A percentile compares a stretch with the other conserved stretches of the same genome.
Evolutionary conservation across 202 grass and related monocot genomes (phyloP).

Genomic region (Dendrocalamus latiflorus): DNA sequence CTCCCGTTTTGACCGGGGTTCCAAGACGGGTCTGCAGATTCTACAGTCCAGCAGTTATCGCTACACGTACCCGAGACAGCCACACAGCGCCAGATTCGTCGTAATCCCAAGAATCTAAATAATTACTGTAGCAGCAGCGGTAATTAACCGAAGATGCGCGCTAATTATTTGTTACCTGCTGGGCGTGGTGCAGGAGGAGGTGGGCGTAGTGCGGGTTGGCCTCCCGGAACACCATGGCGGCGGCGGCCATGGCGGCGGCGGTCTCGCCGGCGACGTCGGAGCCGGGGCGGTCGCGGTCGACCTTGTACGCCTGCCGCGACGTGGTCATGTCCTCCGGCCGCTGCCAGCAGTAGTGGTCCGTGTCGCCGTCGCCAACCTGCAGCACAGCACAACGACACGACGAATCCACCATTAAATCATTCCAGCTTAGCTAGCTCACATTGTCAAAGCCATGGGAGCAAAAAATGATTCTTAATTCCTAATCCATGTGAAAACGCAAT

Average conservation of each 20-base stretch:
- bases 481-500: conserved; percentile 28
- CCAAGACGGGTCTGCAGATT: not conserved
- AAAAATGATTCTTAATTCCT: not conserved
- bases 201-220: conserved; percentile 68
- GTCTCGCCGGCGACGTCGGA: conserved; percentile 94
- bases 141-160: not conserved
- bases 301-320: conserved; percentile 87
- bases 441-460: not conserved
- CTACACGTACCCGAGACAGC: not conserved
- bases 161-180: conserved; percentile 39
- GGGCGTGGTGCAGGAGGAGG: conserved; percentile 76
- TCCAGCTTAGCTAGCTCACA: not conserved
- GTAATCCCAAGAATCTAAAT: not conserved
- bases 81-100: not conserved
- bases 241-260: conserved; percentile 83
- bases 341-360: conserved; percentile 97
- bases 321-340: conserved; percentile 99
- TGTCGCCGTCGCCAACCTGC: conserved; percentile 90
- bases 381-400: not conserved
- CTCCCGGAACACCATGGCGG: conserved; percentile 57
- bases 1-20: not conserved
- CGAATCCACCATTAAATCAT: not conserved
- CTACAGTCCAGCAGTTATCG: not conserved
- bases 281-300: conserved; percentile 58
- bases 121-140: not conserved